These are phyloP conservation scores for Calonectria fujianensis DNA, from an alignment of 2,329 filamentous ascomycete genomes.

Conservation along the genomic window DNA sequence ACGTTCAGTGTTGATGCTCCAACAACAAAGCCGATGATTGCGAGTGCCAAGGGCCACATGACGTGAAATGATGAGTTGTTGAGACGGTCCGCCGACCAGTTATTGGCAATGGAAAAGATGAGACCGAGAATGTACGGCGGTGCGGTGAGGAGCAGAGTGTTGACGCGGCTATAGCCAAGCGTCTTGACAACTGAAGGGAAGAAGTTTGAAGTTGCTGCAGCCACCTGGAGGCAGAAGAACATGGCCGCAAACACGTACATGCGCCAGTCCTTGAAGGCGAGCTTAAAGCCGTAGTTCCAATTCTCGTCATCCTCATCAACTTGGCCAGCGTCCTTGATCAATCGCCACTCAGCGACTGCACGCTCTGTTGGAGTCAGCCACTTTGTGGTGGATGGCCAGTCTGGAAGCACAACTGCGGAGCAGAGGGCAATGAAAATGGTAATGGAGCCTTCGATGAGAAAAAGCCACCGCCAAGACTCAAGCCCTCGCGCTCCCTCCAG, in stretches of 20 bases:
- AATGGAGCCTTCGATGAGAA: constrained; percentile 39
- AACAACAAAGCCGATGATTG: constrained; percentile 36
- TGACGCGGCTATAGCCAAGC: constrained; percentile 29
- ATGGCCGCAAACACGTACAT: constrained; percentile 39
- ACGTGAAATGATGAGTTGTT: constrained; percentile 39
- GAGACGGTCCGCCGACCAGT: constrained; percentile 38
- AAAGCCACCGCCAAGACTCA: constrained; percentile 39
- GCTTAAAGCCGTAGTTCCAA: constrained; percentile 39
- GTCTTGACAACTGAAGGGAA: constrained; percentile 40
- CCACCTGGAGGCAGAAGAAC: constrained; percentile 42
- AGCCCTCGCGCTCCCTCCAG: constrained; percentile 37
- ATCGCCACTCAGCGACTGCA: constrained; percentile 38
- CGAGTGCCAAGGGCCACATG: constrained; percentile 36
- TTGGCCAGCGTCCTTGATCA: constrained; percentile 39
- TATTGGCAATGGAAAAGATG: constrained; percentile 37
- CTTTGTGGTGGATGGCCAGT: constrained; percentile 38
- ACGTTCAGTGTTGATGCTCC: constrained; percentile 30
- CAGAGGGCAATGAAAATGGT: constrained; percentile 36
- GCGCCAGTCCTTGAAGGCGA: constrained; percentile 41
- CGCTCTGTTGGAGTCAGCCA: constrained; percentile 37
- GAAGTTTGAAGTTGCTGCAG: constrained; percentile 38
- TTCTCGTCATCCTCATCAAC: constrained; percentile 40
- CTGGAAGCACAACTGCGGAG: constrained; percentile 23
- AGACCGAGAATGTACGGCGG: constrained; percentile 37
- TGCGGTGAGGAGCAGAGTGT: constrained; percentile 33